These are phyloP conservation scores for Phoma sp. DNA, from an alignment of 2,329 filamentous ascomycete species.

Conservation along the genomic window DNA sequence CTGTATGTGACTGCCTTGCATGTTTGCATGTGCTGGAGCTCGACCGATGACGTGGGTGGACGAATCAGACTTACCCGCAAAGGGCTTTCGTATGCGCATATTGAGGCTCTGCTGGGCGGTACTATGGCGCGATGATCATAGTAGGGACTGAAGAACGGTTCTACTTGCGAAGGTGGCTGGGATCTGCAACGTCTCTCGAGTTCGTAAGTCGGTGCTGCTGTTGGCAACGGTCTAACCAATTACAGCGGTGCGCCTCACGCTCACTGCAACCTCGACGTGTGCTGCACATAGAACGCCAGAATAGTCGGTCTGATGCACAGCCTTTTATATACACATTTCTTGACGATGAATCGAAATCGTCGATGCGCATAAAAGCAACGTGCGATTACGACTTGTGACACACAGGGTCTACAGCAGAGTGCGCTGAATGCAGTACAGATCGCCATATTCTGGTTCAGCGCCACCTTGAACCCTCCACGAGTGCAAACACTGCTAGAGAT, in stretches of 20 bases:
- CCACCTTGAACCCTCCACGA: background rate
- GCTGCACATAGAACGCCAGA: background rate
- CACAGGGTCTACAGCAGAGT: conserved; percentile 10
- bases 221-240: conserved; percentile 9
- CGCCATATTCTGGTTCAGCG: background rate
- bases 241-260: conserved; percentile 12
- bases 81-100: conserved; percentile 88
- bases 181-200: conserved; percentile 9
- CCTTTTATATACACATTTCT: background rate
- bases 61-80: conserved; percentile 72
- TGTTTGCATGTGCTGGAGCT: conserved; percentile 21
- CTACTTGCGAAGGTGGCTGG: conserved; percentile 8
- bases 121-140: conserved; percentile 22
- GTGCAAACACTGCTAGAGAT: background rate
- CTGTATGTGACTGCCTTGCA: no score
- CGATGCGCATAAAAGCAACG: background rate
- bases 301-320: no score
- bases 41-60: conserved; percentile 20
- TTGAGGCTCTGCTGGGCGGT: conserved; percentile 7
- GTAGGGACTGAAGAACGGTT: no score
- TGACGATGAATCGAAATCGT: background rate
- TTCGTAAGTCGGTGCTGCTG: conserved; percentile 13
- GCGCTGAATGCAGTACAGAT: conserved; percentile 3
- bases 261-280: background rate
- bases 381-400: background rate